phyloP scores from a whole-genome alignment of 768 basidiomycete genomes.

The Leucocoprinus birnbaumii region DNA sequence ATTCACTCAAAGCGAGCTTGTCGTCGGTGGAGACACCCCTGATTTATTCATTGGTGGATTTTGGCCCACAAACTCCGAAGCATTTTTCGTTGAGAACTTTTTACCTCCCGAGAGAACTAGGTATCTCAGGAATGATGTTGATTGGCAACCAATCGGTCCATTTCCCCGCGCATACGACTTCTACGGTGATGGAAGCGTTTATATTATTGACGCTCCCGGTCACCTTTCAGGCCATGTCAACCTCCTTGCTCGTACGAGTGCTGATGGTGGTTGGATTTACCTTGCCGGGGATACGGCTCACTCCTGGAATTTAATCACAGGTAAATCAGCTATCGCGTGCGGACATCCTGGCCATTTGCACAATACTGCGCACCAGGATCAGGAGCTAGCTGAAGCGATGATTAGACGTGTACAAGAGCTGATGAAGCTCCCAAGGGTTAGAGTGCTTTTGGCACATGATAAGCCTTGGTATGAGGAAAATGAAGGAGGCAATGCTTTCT shows the following conservation, averaged over 20 bases:
- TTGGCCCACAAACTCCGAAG: slow-evolving; percentile 39
- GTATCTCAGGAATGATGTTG: slow-evolving; percentile 23
- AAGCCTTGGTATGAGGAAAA: slow-evolving; percentile 47
- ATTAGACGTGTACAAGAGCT: slow-evolving; percentile 38
- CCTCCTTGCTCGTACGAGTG: slow-evolving; percentile 49
- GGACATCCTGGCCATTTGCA: slow-evolving; percentile 23
- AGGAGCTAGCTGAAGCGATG: slow-evolving; percentile 38
- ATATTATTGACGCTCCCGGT: slow-evolving; percentile 55
- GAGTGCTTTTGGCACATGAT: slow-evolving; percentile 53
- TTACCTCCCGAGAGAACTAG: slow-evolving; percentile 35
- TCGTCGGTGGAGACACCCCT: slow-evolving; percentile 41
- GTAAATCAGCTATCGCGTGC: slow-evolving; percentile 36
- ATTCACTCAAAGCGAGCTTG: slow-evolving; percentile 44
- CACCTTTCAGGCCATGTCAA: slow-evolving; percentile 57
- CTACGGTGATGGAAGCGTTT: slow-evolving; percentile 57
- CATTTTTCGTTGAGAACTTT: slow-evolving; percentile 26
- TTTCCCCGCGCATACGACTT: slow-evolving; percentile 51
- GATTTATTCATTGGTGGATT: slow-evolving; percentile 29
- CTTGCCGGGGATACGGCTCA: slow-evolving; percentile 58
- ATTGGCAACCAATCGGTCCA: slow-evolving; percentile 42
- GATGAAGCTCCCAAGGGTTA: slow-evolving; percentile 33
- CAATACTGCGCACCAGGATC: slow-evolving; percentile 41
- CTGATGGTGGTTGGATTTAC: slow-evolving; percentile 52
- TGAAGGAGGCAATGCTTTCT: slow-evolving; percentile 39
- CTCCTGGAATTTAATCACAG: slow-evolving; percentile 47